phyloP scores from a whole-genome alignment of 331 rosid species.

The Telfairia occidentalis region DNA sequence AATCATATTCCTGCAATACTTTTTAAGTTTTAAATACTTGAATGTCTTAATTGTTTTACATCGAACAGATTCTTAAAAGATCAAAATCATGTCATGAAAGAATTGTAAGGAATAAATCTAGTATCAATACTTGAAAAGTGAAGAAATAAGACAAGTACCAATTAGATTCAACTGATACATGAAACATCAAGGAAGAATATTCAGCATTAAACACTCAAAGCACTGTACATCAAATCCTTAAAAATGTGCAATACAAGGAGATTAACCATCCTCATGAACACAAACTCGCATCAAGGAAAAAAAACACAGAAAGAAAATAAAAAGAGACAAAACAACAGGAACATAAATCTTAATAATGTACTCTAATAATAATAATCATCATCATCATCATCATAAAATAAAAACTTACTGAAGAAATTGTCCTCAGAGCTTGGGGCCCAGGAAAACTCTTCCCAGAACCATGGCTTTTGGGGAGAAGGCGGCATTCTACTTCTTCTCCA shows the following conservation, averaged over 20 bases:
- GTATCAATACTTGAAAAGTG: background rate
- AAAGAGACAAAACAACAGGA: background rate
- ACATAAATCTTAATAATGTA: constrained; percentile 30
- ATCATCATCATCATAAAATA: background rate
- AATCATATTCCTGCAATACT: background rate
- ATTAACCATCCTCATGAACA: background rate
- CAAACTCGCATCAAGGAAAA: background rate
- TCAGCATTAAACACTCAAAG: background rate
- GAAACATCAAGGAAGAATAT: background rate
- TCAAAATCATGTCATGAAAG: background rate
- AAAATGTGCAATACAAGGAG: background rate
- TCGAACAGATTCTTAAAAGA: background rate
- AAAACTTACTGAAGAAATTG: constrained; percentile 44
- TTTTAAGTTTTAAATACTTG: background rate
- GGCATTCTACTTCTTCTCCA: constrained; percentile 86
- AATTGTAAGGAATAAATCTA: background rate
- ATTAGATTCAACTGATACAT: background rate
- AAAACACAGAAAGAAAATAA: background rate
- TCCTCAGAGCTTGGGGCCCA: constrained; percentile 82
- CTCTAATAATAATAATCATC: background rate
- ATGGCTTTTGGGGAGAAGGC: constrained; percentile 93
- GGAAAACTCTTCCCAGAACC: constrained; percentile 97
- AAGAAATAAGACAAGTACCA: background rate
- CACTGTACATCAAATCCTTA: background rate
- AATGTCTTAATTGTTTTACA: background rate